Base-by-base conservation (phyloP, 495 filamentous ascomycete species). In the Recurvomyces mirabilis region DNA sequence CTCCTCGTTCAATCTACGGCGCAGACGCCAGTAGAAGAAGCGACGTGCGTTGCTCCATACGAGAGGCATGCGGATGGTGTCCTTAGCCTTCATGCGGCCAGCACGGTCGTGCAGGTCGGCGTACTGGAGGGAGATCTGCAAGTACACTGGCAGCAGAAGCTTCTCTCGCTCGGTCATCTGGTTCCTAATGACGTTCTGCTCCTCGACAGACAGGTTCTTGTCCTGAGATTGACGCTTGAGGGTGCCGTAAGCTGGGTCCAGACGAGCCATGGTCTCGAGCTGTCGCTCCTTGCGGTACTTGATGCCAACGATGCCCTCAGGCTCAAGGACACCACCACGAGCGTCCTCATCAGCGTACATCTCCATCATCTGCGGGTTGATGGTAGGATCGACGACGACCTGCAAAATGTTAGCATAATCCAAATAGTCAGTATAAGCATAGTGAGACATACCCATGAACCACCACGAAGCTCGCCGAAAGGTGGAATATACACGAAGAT, bases 11-110 rank as follows among this genome's bases (percentile, higher is more conserved):
- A 98, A 72, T 67, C 93, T 77, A 62, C 91, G 84, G 63, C 91
- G 89, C 42, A 93, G 81, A 71, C 91, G 88, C 91, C 91, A 98
- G 79, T 95, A 98, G 78, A 98, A 96, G 84, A 94, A 98, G 59
- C 93, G 85, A 51, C 91, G 80, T 35, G 89, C 81, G 49, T 94
- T 78, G 61, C 77, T 72, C 93, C 88, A 98, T 58, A 77, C 71
- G 14, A 98, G 73, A 1, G 81, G 67, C 48, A 77, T 71, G 41
- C 93, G 85, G 59, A 98, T 95, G 51, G 81, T 79, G 45, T 85
- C 81, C 78, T 98, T 98, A 63, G 91, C 91, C 64, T 93, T 72
- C 91, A 98, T 96, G 65, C 91, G 84, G 40, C 91, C 93, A 37
- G 91, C 83, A 25, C 93, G 88, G 63, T 98, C 91, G 68, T 98